Base-by-base conservation (phyloP, 768 basidiomycete genomes). In the Hericium coralloides region DNA sequence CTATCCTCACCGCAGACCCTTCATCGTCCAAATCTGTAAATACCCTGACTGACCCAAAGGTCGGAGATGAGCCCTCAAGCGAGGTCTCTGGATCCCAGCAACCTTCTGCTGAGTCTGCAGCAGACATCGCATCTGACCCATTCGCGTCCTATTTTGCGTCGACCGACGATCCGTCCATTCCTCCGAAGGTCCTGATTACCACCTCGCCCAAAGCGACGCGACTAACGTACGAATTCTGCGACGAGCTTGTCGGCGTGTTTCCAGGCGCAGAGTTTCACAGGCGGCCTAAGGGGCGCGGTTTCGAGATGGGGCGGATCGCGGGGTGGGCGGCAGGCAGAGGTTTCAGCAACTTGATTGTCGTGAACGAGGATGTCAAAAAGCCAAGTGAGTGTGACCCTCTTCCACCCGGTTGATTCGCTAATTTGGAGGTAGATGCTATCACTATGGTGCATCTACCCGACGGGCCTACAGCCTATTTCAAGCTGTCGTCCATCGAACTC, bases 391-490 rank as follows among this genome's bases (percentile, higher is more conserved):
- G 25, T 31, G 31, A 31, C 0, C 8, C 31, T 31, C 10, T 31
- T 9, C 10, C 6, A 9, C 10, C 31, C 31, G 7, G 31, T 31
- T 6, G 2, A 8, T 31, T 31, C 5, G 31, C 31, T 31, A 31
- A 31, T 31, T 31, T 31, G 31, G 31, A 31, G 31, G 4, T 62
- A 98, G 97, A 95, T 72, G 93, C 94, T 2, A 84, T 99, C 60
- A 98, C 95, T 0, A 72, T 98, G 54, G 82, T 93, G 47, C 83
- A 95, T 66, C 82, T 99, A 12, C 97, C 97, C 0, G 75, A 83
- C 53, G 97, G 97, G 12, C 97, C 97, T 0, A 91, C 92, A 2
- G 95, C 95, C 0, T 95, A 95, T 69, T 98, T 98, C 78, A 95
- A 91, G 68, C 77, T 99, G 43, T 86, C 90, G 0, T 95, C 92